These are phyloP conservation scores for Scheffersomyces stambukii DNA, from an alignment of 1,139 yeast species.

Conservation along the genomic window DNA sequence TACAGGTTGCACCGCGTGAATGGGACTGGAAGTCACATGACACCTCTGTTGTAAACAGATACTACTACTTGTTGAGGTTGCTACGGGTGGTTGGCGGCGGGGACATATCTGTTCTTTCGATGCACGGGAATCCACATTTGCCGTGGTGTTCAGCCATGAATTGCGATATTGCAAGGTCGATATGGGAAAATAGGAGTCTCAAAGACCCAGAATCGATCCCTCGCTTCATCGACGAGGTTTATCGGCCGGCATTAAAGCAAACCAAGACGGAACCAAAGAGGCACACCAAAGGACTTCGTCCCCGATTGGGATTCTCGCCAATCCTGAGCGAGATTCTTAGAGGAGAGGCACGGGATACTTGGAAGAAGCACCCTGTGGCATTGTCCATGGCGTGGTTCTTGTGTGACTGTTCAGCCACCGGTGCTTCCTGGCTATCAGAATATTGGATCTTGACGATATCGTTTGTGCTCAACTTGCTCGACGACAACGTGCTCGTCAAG, in stretches of 20 bases:
- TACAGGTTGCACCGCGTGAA: no score
- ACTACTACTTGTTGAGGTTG: background rate
- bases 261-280: slow-evolving; percentile 3
- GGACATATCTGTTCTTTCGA: slow-evolving; percentile 11
- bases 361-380: slow-evolving; percentile 13
- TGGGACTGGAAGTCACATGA: no score
- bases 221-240: slow-evolving; percentile 5
- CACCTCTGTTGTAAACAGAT: background rate
- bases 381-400: slow-evolving; percentile 29
- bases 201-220: slow-evolving; percentile 5
- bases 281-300: slow-evolving; percentile 16
- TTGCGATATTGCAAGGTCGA: slow-evolving; percentile 12
- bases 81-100: no score
- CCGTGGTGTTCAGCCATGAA: slow-evolving; percentile 25
- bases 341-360: slow-evolving; percentile 19
- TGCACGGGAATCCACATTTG: slow-evolving; percentile 24
- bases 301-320: slow-evolving; percentile 28
- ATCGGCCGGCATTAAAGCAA: slow-evolving; percentile 1
- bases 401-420: slow-evolving; percentile 14
- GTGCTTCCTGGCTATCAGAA: no score
- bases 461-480: slow-evolving; percentile 45
- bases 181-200: no score
- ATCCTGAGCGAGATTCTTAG: slow-evolving; percentile 16
- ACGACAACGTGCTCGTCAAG: slow-evolving; percentile 43
- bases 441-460: slow-evolving; percentile 48